Base-by-base conservation (phyloP, 2,329 filamentous ascomycete genomes). In the Trichoderma koningiopsis region DNA sequence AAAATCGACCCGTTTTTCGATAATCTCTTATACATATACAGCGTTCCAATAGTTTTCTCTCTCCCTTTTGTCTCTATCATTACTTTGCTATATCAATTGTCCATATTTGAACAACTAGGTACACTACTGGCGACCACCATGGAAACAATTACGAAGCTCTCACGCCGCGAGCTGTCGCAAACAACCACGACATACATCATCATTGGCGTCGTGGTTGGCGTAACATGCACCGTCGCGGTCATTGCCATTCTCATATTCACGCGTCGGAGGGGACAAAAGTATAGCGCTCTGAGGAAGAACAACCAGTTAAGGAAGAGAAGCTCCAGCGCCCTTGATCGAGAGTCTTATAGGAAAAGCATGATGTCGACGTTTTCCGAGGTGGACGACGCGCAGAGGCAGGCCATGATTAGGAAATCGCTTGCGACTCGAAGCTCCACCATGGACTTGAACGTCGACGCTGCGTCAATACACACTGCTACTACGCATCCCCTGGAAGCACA, bases 371-470 rank as follows among this genome's bases (percentile, higher is more conserved):
- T 57, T 40, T 57, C 62, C n/a, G 68, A 65, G n/a, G 43, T 68
- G 10, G 57, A 68, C 31, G 68, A 70, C 11, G 33, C 55, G 16
- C 68, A 70, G 47, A 55, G 68, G 16, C 68, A 61, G 57, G 56
- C 56, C 43, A 68, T 70, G 56, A 70, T 70, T 40, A 43, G 65
- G n/a, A 70, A 70, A 43, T 70, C 68, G 16, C 43, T 69, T 10
- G 61, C 61, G 43, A 68, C 57, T 29, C 43, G 65, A 33, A 61
- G 57, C 57, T 68, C 65, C 10, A 61, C 31, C 37, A 52, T 68
- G 65, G 57, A 53, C 4, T 22, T 61, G 13, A 27, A 67, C 29
- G 33, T 47, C 40, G 63, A 67, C 19, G 5, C 53, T 2, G 14
- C 16, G 14, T 67, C 63, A 19, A 35, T 59, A 8, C 43, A 16